Percentiles rank a stretch among this genome's conserved stretches.
phyloP scores from a whole-genome alignment of 805 yeast species.

The Pichia phayaonensis region DNA sequence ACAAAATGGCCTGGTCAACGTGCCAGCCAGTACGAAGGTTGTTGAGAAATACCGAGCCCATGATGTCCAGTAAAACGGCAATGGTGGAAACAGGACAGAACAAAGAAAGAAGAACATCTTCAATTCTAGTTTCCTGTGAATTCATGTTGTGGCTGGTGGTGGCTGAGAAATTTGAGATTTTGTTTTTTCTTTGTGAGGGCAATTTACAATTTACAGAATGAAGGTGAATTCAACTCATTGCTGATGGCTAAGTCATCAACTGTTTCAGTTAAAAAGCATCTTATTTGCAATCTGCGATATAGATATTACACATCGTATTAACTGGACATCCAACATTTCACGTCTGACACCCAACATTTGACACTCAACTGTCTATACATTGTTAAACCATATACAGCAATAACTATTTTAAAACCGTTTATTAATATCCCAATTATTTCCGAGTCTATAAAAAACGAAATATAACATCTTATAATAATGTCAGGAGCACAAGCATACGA shows the following conservation, averaged over 20 bases:
- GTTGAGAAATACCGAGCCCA: conserved; percentile 81
- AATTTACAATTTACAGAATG: not conserved
- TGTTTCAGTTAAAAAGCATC: not conserved
- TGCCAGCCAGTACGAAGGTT: conserved; percentile 89
- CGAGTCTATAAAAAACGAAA: not conserved
- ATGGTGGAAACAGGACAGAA: no score
- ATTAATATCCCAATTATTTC: not conserved
- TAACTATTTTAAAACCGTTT: not conserved
- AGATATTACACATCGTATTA: not conserved
- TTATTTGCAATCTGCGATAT: not conserved
- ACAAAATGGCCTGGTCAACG: conserved; percentile 92
- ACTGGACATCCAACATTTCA: not conserved
- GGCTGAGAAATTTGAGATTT: not conserved
- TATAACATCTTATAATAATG: conserved; percentile 12
- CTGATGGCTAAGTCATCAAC: not conserved
- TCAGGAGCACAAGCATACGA: conserved; percentile 29
- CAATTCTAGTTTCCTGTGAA: not conserved
- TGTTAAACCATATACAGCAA: not conserved
- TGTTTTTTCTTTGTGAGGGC: not conserved
- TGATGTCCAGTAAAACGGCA: conserved; percentile 20
- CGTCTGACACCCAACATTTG: not conserved
- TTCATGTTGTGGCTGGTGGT: not conserved
- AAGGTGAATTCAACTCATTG: not conserved
- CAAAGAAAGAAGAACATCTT: not conserved
- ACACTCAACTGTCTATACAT: not conserved